Percentiles rank a stretch among this genome's conserved stretches.
Evolutionary conservation across 495 filamentous ascomycete species (phyloP).

Genomic region (Neurospora discreta): DNA sequence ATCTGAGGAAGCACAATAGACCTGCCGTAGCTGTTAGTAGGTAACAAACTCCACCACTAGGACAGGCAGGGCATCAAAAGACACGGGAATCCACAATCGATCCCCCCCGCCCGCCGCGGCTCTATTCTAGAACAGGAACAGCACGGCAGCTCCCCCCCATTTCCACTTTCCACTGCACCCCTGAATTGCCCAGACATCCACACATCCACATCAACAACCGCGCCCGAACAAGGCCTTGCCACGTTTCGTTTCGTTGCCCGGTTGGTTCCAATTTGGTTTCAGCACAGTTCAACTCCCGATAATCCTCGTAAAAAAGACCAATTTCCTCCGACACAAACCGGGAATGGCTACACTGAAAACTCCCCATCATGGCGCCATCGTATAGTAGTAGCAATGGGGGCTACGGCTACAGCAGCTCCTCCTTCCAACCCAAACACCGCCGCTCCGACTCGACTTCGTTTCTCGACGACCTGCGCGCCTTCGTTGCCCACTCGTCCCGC

Average conservation of each 20-base stretch:
- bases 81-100: background rate
- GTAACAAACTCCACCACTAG: background rate
- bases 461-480: constrained; percentile 17
- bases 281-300: background rate
- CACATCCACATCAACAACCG: background rate
- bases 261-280: background rate
- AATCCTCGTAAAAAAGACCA: background rate
- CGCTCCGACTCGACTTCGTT: constrained; percentile 16
- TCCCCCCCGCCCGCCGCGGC: background rate
- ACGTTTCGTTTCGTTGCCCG: background rate
- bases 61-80: background rate
- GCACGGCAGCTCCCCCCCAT: background rate
- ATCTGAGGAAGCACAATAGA: too few relatives aligned
- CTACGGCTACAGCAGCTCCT: constrained; percentile 3
- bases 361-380: constrained; percentile 16
- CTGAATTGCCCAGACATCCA: background rate
- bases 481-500: constrained; percentile 21
- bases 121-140: background rate
- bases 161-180: background rate
- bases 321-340: background rate
- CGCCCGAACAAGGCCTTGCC: background rate
- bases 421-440: constrained; percentile 3
- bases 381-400: constrained; percentile 13
- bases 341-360: constrained; percentile 13
- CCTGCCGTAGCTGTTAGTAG: too few relatives aligned